A percentile compares a stretch with the other conserved stretches of the same genome.
Evolutionary conservation across 306 rosid genomes (phyloP).

Genomic region (Geum urbanum): DNA sequence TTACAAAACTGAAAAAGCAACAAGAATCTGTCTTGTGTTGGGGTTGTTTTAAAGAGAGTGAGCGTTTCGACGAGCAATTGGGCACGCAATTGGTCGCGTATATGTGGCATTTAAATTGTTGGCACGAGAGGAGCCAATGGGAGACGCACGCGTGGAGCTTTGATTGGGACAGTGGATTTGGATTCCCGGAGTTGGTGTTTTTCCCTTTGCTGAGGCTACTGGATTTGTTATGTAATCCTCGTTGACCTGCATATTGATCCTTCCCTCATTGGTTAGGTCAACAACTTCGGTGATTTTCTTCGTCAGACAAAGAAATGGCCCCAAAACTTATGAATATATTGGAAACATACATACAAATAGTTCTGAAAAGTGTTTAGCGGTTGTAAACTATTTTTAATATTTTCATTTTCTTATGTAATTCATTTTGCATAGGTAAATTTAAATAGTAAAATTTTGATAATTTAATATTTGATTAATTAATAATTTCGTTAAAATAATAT

Average conservation of each 20-base stretch:
- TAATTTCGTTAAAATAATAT: too few species aligned
- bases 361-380: too few species aligned
- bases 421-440: too few species aligned
- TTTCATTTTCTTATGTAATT: too few species aligned
- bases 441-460: too few species aligned
- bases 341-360: too few species aligned
- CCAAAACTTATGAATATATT: too few species aligned
- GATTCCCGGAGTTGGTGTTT: not conserved
- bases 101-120: slow-evolving; percentile 16
- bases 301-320: too few species aligned
- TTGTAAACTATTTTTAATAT: too few species aligned
- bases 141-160: not conserved
- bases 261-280: not conserved
- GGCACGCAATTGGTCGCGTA: slow-evolving; percentile 20
- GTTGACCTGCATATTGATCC: not conserved
- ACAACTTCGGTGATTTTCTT: too few species aligned
- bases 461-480: too few species aligned
- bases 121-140: not conserved
- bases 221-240: slow-evolving; percentile 11
- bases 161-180: not conserved
- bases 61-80: slow-evolving; percentile 16
- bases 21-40: not conserved
- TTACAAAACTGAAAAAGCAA: too few species aligned
- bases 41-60: not conserved
- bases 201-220: not conserved